A percentile compares a stretch with the other conserved stretches of the same genome.
phyloP scores from a whole-genome alignment of 1,139 yeast species.

The Candida albicans region DNA sequence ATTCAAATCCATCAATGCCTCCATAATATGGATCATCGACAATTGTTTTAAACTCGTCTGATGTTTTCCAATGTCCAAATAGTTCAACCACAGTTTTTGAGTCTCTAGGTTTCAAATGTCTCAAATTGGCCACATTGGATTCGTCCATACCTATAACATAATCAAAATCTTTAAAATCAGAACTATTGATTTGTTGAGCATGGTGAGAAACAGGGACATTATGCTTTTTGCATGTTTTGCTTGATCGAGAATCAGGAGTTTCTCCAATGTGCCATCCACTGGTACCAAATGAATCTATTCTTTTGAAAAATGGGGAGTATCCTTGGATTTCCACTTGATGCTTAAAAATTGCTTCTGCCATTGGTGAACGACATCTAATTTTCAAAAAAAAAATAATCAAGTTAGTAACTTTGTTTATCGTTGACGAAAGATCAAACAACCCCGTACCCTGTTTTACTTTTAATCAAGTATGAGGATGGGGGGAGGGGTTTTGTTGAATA shows the following conservation, averaged over 20 bases:
- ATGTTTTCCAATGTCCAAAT: slow-evolving; percentile 75
- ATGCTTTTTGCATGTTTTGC: slow-evolving; percentile 64
- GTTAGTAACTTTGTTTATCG: too few species aligned
- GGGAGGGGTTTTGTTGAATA: too few species aligned
- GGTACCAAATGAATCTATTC: slow-evolving; percentile 87
- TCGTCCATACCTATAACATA: slow-evolving; percentile 87
- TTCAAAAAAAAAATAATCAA: neutral
- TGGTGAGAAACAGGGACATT: slow-evolving; percentile 73
- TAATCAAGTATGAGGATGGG: too few species aligned
- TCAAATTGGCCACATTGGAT: slow-evolving; percentile 59
- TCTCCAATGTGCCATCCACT: slow-evolving; percentile 84
- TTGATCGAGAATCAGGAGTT: slow-evolving; percentile 73
- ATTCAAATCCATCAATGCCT: slow-evolving; percentile 77
- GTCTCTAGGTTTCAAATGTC: slow-evolving; percentile 57
- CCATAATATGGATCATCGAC: slow-evolving; percentile 95
- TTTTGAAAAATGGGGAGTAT: slow-evolving; percentile 38
- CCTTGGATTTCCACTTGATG: slow-evolving; percentile 58
- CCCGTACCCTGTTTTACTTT: too few species aligned
- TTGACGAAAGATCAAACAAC: neutral
- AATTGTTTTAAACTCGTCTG: slow-evolving; percentile 50
- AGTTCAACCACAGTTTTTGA: slow-evolving; percentile 53
- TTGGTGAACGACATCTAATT: slow-evolving; percentile 85
- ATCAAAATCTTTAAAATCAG: slow-evolving; percentile 71
- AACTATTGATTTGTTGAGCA: slow-evolving; percentile 66
- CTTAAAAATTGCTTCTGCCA: slow-evolving; percentile 93